A percentile compares a stretch with the other conserved stretches of the same genome.
Conservation (phyloP, 2,329 filamentous ascomycete species). For the Sporothrix schenckii region DNA sequence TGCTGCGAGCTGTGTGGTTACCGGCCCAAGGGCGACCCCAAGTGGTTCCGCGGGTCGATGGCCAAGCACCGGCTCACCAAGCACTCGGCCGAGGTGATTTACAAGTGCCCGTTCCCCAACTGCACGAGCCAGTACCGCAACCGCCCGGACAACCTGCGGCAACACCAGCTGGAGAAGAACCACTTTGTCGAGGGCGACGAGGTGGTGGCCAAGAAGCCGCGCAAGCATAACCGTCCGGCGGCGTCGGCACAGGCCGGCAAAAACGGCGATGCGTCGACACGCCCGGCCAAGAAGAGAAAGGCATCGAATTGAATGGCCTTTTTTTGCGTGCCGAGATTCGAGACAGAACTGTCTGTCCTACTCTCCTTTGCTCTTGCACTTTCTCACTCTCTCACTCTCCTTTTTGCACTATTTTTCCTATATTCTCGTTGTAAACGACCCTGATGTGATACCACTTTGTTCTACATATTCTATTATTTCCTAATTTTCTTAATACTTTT, state of each 20-base stretch:
- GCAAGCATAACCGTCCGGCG: conserved; percentile 27
- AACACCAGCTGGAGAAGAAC: conserved; percentile 60
- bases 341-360: no score
- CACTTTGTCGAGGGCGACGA: conserved; percentile 55
- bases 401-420: conserved; percentile 5
- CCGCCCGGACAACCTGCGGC: conserved; percentile 57
- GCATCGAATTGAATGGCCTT: conserved; percentile 31
- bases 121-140: conserved; percentile 61
- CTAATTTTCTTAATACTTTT: not conserved
- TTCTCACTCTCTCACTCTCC: not conserved
- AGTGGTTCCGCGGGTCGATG: conserved; percentile 63
- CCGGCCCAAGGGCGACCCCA: conserved; percentile 58
- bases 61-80: conserved; percentile 60
- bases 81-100: conserved; percentile 57
- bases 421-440: conserved; percentile 25
- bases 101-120: conserved; percentile 56
- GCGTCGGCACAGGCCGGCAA: not conserved
- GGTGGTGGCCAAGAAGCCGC: conserved; percentile 36
- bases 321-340: not conserved
- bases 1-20: conserved; percentile 59
- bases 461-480: not conserved
- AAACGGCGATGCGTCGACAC: conserved; percentile 42
- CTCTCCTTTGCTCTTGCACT: no score
- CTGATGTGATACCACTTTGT: conserved; percentile 21
- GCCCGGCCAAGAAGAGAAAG: conserved; percentile 56